These are phyloP conservation scores for Dioszegia hungarica DNA, from an alignment of 768 basidiomycete species.

Conservation along the genomic window DNA sequence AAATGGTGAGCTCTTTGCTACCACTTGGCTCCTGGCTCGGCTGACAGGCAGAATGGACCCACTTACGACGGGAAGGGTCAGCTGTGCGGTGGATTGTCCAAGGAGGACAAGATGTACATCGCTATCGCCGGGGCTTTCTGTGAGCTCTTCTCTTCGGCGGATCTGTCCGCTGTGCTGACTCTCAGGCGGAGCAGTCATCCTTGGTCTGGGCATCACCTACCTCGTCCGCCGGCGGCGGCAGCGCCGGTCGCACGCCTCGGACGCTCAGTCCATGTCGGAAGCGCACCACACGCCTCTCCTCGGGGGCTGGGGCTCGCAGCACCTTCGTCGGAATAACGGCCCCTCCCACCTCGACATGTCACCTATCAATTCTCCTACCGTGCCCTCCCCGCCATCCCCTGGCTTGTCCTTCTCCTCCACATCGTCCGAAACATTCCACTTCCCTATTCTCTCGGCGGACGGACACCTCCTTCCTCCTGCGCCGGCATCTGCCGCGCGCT, in stretches of 20 bases:
- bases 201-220: constrained; percentile 8
- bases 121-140: constrained; percentile 19
- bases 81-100: constrained; percentile 12
- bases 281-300: not conserved
- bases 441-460: constrained; percentile 40
- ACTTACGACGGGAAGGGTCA: constrained; percentile 24
- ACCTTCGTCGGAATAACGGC: not conserved
- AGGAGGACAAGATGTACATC: constrained; percentile 22
- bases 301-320: not conserved
- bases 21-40: not conserved
- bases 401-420: constrained; percentile 26
- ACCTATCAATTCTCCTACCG: constrained; percentile 9
- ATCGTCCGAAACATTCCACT: constrained; percentile 32
- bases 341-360: not conserved
- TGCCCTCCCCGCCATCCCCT: constrained; percentile 10
- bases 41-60: constrained; percentile 11
- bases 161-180: not conserved
- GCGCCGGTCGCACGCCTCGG: not conserved
- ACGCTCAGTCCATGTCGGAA: not conserved
- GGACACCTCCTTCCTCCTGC: constrained; percentile 35
- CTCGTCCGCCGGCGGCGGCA: not conserved
- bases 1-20: constrained; percentile 2
- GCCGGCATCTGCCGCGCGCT: constrained; percentile 26
- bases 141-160: not conserved
- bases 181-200: constrained; percentile 5